Percentiles rank a stretch among this genome's conserved stretches.
Evolutionary conservation across 306 rosid genomes (phyloP).

Genomic region (Malus asiatica): DNA sequence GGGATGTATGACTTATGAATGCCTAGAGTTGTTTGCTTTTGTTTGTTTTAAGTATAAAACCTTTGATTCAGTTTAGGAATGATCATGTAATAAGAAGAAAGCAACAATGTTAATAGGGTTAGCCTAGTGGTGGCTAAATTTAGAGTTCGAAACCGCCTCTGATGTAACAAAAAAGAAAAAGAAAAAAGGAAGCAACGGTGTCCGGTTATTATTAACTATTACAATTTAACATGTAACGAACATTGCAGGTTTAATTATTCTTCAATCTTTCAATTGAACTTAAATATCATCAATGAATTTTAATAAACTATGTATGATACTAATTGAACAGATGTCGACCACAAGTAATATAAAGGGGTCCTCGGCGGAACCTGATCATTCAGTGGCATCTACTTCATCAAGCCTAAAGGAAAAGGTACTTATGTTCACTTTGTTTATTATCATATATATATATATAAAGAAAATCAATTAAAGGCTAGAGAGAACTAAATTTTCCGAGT

Average conservation of each 20-base stretch:
- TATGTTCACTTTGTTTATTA: not conserved
- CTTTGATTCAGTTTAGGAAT: not conserved
- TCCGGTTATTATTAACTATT: too few species aligned
- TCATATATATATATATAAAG: not conserved
- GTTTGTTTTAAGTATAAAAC: not conserved
- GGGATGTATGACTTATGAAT: not conserved
- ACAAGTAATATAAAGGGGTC: constrained; percentile 22
- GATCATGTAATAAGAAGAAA: not conserved
- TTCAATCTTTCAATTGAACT: not conserved
- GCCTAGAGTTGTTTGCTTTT: not conserved
- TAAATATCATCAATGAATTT: not conserved
- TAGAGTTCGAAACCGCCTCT: too few species aligned
- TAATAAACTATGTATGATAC: not conserved
- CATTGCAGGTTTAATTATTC: not conserved
- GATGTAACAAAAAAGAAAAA: too few species aligned
- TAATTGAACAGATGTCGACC: constrained; percentile 32
- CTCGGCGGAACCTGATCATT: constrained; percentile 27
- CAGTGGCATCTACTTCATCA: constrained; percentile 27
- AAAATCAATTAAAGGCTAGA: not conserved
- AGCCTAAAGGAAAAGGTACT: constrained; percentile 48
- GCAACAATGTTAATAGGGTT: not conserved
- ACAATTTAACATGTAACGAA: not conserved
- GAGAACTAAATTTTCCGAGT: not conserved
- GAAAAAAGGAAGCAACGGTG: not conserved
- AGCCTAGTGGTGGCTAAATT: not conserved